Conservation (phyloP, 2,329 filamentous ascomycete species). For the Xylaria digitata region DNA sequence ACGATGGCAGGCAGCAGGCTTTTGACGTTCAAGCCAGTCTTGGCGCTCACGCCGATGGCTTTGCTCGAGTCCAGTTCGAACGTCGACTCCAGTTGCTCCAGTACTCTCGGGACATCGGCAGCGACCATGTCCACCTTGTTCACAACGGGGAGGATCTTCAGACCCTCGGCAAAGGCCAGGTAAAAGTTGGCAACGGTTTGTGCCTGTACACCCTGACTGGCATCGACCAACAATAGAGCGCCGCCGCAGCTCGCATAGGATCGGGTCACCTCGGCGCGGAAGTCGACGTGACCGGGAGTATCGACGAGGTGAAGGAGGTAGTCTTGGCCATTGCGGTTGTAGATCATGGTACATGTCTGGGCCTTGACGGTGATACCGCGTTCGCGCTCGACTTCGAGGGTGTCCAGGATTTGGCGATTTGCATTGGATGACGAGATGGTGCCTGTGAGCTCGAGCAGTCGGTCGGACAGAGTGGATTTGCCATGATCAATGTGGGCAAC, state of each 20-base stretch:
- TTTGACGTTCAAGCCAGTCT: conserved; percentile 89
- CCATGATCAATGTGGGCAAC: conserved; percentile 99
- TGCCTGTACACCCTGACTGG: conserved; percentile 94
- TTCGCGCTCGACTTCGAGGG: conserved; percentile 95
- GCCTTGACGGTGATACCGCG: conserved; percentile 98
- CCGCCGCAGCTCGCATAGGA: conserved; percentile 97
- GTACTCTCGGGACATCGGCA: conserved; percentile 84
- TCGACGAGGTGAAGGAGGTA: conserved; percentile 96
- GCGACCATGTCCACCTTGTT: conserved; percentile 97
- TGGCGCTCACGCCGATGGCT: conserved; percentile 82
- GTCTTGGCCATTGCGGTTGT: conserved; percentile 85
- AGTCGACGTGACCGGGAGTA: conserved; percentile 97
- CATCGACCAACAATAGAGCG: conserved; percentile 91
- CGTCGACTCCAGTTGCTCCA: conserved; percentile 84
- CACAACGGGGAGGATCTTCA: conserved; percentile 88
- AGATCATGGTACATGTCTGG: conserved; percentile 98
- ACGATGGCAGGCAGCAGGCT: conserved; percentile 87
- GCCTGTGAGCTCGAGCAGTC: conserved; percentile 91
- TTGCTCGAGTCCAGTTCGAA: conserved; percentile 88
- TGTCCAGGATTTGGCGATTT: conserved; percentile 97
- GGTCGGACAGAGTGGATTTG: conserved; percentile 94
- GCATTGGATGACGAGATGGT: conserved; percentile 83
- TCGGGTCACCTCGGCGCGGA: conserved; percentile 92
- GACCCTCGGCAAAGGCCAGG: conserved; percentile 90
- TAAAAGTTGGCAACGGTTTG: conserved; percentile 99